Conservation (phyloP, 805 yeast species). For the Saccharomycopsis capsularis region DNA sequence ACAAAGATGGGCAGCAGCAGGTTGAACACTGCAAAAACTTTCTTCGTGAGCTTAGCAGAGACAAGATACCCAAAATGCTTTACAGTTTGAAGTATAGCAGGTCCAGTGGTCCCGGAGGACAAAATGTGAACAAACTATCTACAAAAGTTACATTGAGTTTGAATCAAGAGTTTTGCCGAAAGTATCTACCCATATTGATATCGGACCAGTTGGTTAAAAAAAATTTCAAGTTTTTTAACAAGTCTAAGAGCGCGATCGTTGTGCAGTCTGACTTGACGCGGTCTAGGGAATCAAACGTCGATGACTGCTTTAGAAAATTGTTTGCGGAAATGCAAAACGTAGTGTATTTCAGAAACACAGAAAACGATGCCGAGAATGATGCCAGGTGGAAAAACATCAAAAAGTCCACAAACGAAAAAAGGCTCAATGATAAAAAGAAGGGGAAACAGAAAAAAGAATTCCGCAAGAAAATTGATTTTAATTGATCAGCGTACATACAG, state of each 20-base stretch:
- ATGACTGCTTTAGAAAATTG: slow-evolving; percentile 55
- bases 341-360: slow-evolving; percentile 40
- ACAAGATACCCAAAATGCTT: slow-evolving; percentile 36
- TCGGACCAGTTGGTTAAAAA: slow-evolving; percentile 34
- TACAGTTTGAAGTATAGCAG: slow-evolving; percentile 46
- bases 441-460: slow-evolving; percentile 31
- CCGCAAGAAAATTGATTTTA: slow-evolving; percentile 23
- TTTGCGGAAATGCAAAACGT: slow-evolving; percentile 41
- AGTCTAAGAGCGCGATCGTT: slow-evolving; percentile 43
- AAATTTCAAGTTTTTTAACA: slow-evolving; percentile 48
- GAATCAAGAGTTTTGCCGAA: slow-evolving; percentile 39
- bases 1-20: neutral
- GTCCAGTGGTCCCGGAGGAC: slow-evolving; percentile 85
- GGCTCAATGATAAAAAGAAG: slow-evolving; percentile 33
- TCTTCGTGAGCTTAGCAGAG: neutral
- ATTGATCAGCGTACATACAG: neutral
- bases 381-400: slow-evolving; percentile 42
- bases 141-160: slow-evolving; percentile 58
- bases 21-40: slow-evolving; percentile 1
- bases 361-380: slow-evolving; percentile 36
- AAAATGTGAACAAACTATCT: slow-evolving; percentile 67
- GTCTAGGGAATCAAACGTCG: slow-evolving; percentile 49
- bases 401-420: slow-evolving; percentile 29
- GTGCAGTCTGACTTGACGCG: slow-evolving; percentile 57
- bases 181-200: slow-evolving; percentile 42